A percentile compares a stretch with the other conserved stretches of the same genome.
Evolutionary conservation across 225 moss, liverwort and hornwort species (phyloP).

Genomic region (Bryum argenteum): DNA sequence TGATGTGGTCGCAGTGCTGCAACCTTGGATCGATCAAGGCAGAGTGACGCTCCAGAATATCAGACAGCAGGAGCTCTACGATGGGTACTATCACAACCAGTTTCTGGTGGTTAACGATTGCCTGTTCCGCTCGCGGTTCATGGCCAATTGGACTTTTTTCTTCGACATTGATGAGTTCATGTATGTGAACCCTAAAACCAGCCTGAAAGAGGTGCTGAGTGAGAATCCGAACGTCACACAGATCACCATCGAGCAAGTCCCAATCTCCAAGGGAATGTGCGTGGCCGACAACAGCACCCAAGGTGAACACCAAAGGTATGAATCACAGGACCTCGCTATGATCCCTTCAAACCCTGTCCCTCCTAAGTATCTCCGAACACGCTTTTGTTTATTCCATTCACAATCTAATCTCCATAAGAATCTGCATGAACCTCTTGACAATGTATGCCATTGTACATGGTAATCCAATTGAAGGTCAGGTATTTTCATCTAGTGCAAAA

Average conservation of each 20-base stretch:
- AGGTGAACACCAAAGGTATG: conserved; percentile 35
- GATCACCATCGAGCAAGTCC: conserved; percentile 49
- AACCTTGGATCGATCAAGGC: conserved; percentile 55
- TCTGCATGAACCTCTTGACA: too few species aligned
- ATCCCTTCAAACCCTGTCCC: too few species aligned
- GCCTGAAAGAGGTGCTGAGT: conserved; percentile 29
- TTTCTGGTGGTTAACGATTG: conserved; percentile 60
- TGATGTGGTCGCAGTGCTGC: conserved; percentile 48
- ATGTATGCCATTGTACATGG: too few species aligned
- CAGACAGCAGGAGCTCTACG: conserved; percentile 48
- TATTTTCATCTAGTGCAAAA: too few species aligned
- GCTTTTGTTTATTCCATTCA: too few species aligned
- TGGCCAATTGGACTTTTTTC: conserved; percentile 66
- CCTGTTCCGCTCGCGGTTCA: conserved; percentile 48
- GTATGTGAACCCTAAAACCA: conserved; percentile 38
- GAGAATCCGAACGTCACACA: conserved; percentile 42
- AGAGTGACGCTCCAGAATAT: conserved; percentile 51
- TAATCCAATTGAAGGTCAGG: too few species aligned
- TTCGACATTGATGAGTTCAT: conserved; percentile 67
- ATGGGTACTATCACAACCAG: conserved; percentile 57
- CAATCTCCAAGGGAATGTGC: conserved; percentile 45
- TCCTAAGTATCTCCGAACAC: background rate
- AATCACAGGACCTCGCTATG: background rate
- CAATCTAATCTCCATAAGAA: too few species aligned
- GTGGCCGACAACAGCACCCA: conserved; percentile 35